Percentiles rank a stretch among this genome's conserved stretches.
Evolutionary conservation across 176 grass and related monocot species (phyloP).

Genomic region (Elaeis guineensis): DNA sequence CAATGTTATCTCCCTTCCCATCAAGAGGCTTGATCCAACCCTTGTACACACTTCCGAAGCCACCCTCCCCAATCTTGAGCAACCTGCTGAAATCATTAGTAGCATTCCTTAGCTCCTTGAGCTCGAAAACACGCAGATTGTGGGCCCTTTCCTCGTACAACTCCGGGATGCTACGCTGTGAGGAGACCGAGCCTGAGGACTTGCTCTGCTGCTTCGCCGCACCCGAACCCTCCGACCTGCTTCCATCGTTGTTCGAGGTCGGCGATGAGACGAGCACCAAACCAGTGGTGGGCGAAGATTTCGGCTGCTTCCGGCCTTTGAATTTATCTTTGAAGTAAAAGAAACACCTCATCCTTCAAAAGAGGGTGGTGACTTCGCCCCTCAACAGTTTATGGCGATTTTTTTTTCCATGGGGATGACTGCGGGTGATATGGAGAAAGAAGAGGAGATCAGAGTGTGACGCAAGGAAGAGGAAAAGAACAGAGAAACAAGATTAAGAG

Average conservation of each 20-base stretch:
- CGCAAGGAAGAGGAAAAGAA: no score
- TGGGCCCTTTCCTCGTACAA: constrained; percentile 52
- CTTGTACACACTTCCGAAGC: constrained; percentile 75
- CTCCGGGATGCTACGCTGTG: constrained; percentile 54
- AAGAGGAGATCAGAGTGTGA: no score
- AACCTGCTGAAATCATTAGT: constrained; percentile 63
- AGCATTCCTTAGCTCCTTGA: constrained; percentile 50
- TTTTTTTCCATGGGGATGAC: no score
- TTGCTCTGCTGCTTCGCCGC: constrained; percentile 16
- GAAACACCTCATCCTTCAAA: constrained; percentile 16
- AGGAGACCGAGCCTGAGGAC: constrained; percentile 47
- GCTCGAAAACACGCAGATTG: constrained; percentile 40
- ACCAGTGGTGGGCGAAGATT: neutral
- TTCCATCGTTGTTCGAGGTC: neutral
- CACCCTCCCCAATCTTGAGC: constrained; percentile 71
- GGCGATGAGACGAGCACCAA: neutral
- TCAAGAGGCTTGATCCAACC: constrained; percentile 38
- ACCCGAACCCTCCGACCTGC: constrained; percentile 4
- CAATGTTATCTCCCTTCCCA: constrained; percentile 35
- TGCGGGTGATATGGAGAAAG: no score
- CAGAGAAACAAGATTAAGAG: no score
- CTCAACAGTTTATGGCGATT: no score
- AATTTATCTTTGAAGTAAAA: neutral
- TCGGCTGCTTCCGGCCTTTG: neutral
- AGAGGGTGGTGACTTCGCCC: no score